phyloP scores from a whole-genome alignment of 768 basidiomycete genomes.

The Suillus lakei region DNA sequence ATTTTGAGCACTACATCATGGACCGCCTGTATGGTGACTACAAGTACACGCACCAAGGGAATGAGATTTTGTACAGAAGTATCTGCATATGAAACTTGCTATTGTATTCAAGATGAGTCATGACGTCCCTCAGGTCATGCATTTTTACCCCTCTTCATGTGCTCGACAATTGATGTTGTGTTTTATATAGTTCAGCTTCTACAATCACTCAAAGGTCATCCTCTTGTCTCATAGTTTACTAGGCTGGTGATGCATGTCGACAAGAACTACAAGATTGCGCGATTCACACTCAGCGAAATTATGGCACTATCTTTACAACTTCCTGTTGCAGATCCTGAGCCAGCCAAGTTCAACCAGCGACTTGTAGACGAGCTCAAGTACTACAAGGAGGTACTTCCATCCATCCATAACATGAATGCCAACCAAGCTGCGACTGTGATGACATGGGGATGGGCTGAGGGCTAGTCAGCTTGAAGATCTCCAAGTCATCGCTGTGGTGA shows the following conservation, averaged over 20 bases:
- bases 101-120: too few relatives aligned
- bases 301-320: conserved; percentile 58
- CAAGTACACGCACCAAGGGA: conserved; percentile 78
- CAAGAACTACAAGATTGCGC: conserved; percentile 80
- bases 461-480: too few relatives aligned
- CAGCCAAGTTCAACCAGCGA: conserved; percentile 63
- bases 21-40: conserved; percentile 84
- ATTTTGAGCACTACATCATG: too few relatives aligned
- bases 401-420: conserved; percentile 65
- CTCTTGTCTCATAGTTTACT: conserved; percentile 78
- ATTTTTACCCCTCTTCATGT: conserved; percentile 6
- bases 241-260: conserved; percentile 91
- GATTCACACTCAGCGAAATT: conserved; percentile 73
- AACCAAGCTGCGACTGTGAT: conserved; percentile 32
- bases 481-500: too few relatives aligned
- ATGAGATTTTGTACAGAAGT: conserved; percentile 98
- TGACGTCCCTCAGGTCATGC: conserved; percentile 82
- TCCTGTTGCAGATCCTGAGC: conserved; percentile 50
- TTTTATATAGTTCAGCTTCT: conserved; percentile 98
- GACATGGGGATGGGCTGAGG: too few relatives aligned
- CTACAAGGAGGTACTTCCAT: conserved; percentile 80
- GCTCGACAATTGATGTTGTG: neutral
- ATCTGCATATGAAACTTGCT: too few relatives aligned
- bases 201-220: conserved; percentile 95
- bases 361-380: conserved; percentile 83